Base-by-base conservation (phyloP, 2,329 filamentous ascomycete genomes). In the Cladosporium sp. region DNA sequence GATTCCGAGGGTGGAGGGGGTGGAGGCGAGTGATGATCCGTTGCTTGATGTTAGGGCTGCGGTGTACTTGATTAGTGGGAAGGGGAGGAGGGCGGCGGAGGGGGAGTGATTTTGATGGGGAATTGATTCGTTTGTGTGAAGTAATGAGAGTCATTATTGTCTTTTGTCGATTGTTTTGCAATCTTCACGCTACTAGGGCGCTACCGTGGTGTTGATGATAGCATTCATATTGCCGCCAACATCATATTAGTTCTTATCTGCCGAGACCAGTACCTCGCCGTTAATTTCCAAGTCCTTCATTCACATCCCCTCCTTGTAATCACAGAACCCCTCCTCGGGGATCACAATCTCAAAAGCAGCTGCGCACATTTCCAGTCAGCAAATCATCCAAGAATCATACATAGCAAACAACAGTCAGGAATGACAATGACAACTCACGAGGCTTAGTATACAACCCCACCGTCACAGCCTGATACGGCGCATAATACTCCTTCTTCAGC, bases 51-150 rank as follows among this genome's bases (percentile, higher is more conserved):
- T 86, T 62, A 78, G 85, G 51, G 85, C 85, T 11, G 82, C 79
- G 34, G 71, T 86, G 36, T 88, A 88, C 76, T 72, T 88, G 68
- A 78, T 85, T 26, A 84, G 83, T 68, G 85, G 85, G 7, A 80
- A 78, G 67, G 78, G 85, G 73, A 79, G 85, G 63, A 80, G 85
- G 67, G 79, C 77, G 64, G 82, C 81, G 26, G 26, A 54, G 28
- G 21, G 18, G 16, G n/a, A 32, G 25, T 28, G 23, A 14, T 18
- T 28, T 49, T 16, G 23, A 5, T 10, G 5, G 39, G 39, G 7
- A 21, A 3, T 6, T 2, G n/a, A 21, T 10, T 2, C 3, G n/a
- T 21, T 46, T 46, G 39, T 4, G 39, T 3, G n/a, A 23, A 11
- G 8, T 11, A 21, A 21, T 46, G 39, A 23, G 39, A 23, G n/a